These are phyloP conservation scores for Sporothrix euskadiensis DNA, from an alignment of 2,329 filamentous ascomycete species.

Conservation along the genomic window DNA sequence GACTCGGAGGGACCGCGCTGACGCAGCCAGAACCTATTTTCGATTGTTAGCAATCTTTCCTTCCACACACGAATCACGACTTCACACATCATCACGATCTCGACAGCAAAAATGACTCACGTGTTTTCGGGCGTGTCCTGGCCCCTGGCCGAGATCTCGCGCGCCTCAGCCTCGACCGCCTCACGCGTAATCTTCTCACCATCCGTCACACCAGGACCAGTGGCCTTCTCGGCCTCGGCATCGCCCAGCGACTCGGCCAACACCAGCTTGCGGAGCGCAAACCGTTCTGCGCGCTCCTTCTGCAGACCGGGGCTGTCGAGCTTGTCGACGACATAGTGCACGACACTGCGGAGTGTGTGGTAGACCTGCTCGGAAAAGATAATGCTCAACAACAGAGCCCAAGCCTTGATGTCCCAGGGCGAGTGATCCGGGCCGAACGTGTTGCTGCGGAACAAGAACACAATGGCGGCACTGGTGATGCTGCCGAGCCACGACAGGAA, in stretches of 20 bases:
- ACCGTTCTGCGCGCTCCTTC: constrained; percentile 80
- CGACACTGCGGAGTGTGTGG: constrained; percentile 70
- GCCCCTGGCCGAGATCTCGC: constrained; percentile 51
- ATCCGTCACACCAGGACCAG: neutral
- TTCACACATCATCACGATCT: neutral
- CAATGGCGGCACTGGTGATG: constrained; percentile 80
- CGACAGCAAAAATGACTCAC: constrained; percentile 40
- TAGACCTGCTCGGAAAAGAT: constrained; percentile 89
- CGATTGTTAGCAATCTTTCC: neutral
- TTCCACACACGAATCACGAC: no score
- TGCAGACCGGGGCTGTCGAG: constrained; percentile 84
- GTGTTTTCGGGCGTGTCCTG: constrained; percentile 54
- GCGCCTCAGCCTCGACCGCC: constrained; percentile 64
- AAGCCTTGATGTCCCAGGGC: constrained; percentile 70
- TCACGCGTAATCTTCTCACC: constrained; percentile 56
- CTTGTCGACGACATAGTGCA: constrained; percentile 72
- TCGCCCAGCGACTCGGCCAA: constrained; percentile 71
- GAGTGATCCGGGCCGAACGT: constrained; percentile 65
- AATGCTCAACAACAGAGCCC: constrained; percentile 78
- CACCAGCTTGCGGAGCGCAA: constrained; percentile 74
- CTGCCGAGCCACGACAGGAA: constrained; percentile 95
- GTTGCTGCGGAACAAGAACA: constrained; percentile 81
- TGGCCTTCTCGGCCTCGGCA: constrained; percentile 52
- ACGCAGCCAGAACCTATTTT: constrained; percentile 60
- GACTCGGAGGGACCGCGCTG: constrained; percentile 60